These are phyloP conservation scores for Dacryopinax primogenitus DNA, from an alignment of 768 basidiomycete species.

Conservation along the genomic window DNA sequence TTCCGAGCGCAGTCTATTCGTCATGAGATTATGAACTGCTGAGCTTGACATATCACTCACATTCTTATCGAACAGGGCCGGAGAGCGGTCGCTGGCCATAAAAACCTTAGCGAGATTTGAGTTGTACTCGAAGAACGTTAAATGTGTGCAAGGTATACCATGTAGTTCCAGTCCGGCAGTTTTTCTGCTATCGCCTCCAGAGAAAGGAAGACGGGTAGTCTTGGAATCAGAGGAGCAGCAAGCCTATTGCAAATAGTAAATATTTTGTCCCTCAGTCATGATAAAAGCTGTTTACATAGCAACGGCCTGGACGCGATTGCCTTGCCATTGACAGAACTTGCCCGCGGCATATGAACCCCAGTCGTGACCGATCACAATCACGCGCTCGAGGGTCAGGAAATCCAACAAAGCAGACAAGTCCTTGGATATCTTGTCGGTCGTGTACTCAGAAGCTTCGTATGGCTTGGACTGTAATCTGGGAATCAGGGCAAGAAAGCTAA, in stretches of 20 bases:
- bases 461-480: conserved; percentile 37
- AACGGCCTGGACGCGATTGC: conserved; percentile 46
- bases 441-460: conserved; percentile 40
- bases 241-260: conserved; percentile 32
- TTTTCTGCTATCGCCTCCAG: conserved; percentile 39
- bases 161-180: conserved; percentile 52
- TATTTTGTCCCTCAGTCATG: neutral
- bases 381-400: conserved; percentile 24
- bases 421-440: conserved; percentile 43
- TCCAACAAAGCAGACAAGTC: conserved; percentile 60
- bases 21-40: neutral
- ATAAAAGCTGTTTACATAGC: conserved; percentile 42
- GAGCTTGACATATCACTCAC: conserved; percentile 28
- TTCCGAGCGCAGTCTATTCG: neutral
- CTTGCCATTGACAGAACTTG: conserved; percentile 62
- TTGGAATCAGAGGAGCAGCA: conserved; percentile 55
- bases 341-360: conserved; percentile 58
- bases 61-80: conserved; percentile 42
- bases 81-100: conserved; percentile 43
- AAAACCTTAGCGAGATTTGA: conserved; percentile 21
- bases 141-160: conserved; percentile 29
- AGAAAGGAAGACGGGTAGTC: conserved; percentile 36
- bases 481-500: neutral
- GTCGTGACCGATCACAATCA: conserved; percentile 61
- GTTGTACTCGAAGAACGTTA: no score